Base-by-base conservation (phyloP, 345 rosid genomes). In the Corchorus capsularis region DNA sequence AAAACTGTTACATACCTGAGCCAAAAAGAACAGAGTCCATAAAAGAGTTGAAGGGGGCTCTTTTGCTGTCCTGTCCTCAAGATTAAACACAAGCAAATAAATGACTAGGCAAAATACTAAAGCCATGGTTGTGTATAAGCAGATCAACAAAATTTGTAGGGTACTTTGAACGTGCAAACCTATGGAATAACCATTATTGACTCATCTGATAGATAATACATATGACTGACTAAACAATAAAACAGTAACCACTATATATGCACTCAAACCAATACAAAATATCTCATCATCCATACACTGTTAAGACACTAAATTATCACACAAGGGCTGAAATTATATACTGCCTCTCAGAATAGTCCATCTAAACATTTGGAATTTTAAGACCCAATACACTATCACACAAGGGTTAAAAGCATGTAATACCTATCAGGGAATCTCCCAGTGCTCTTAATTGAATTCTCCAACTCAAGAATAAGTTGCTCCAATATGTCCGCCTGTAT, bases 1-100 rank as follows among this genome's bases (percentile, higher is more conserved):
- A 75, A 45, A 54, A 66, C 14, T 35, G 71, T 57, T 65, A n/a
- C 73, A 74, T 60, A 96, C 99, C 99, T 96, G 98, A 65, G 99
- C 98, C 89, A 91, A 80, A 85, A 94, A 91, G 86, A 92, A 94
- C 81, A 96, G 84, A 72, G 77, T 90, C 98, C 98, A 96, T 88
- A 96, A 63, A 56, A 94, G 92, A 15, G 99, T 92, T 9, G 99
- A 91, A 50, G 98, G 98, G 69, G 98, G 93, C 82, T 94, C 99
- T 77, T 87, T 91, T 72, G 87, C 98, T 76, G 74, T 86, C 87
- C 99, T 96, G 98, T 75, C 75, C 50, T 70, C 71, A 75, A 45
- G 46, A 83, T 15, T 49, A 82, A 60, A 65, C 46, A 75, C 45
- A 69, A 54, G 7, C 1, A 69, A 75, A 65, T 17, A 55, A 22